These are phyloP conservation scores for Aspergillus olivimuriae DNA, from an alignment of 495 filamentous ascomycete species.

Conservation along the genomic window DNA sequence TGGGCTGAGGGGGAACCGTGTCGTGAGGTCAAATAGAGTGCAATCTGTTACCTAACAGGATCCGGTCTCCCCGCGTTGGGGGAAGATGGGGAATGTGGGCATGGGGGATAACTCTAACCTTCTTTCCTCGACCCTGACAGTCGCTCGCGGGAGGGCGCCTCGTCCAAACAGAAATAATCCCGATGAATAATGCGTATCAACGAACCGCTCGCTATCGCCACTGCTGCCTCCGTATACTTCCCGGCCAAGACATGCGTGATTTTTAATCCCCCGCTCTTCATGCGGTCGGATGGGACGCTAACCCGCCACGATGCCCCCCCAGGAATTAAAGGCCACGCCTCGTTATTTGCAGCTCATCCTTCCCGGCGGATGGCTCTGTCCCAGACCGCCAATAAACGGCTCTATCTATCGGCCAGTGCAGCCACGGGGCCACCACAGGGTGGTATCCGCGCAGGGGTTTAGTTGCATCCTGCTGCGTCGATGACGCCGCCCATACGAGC, in stretches of 20 bases:
- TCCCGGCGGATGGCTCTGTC: no score
- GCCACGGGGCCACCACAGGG: conserved; percentile 2
- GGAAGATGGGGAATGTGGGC: conserved; percentile 2
- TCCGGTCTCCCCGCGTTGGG: conserved; percentile 24
- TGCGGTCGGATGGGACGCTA: no score
- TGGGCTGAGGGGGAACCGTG: conserved; percentile 17
- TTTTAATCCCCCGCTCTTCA: no score
- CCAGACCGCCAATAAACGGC: neutral
- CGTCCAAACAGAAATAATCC: neutral
- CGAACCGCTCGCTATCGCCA: no score
- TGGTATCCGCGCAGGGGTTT: neutral
- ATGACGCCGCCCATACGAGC: no score
- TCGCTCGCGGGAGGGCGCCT: neutral
- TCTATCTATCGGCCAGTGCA: neutral
- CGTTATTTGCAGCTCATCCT: no score
- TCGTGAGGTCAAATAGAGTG: no score
- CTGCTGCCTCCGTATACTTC: no score
- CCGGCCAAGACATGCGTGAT: no score
- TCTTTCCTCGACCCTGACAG: neutral
- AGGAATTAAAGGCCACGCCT: no score
- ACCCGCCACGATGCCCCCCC: no score
- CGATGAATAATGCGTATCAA: neutral
- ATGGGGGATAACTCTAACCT: conserved; percentile 7
- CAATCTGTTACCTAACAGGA: conserved; percentile 33
- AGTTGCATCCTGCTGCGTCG: neutral